A percentile compares a stretch with the other conserved stretches of the same genome.
phyloP scores from a whole-genome alignment of 2,329 filamentous ascomycete species.

The Pseudocercospora fuligena region DNA sequence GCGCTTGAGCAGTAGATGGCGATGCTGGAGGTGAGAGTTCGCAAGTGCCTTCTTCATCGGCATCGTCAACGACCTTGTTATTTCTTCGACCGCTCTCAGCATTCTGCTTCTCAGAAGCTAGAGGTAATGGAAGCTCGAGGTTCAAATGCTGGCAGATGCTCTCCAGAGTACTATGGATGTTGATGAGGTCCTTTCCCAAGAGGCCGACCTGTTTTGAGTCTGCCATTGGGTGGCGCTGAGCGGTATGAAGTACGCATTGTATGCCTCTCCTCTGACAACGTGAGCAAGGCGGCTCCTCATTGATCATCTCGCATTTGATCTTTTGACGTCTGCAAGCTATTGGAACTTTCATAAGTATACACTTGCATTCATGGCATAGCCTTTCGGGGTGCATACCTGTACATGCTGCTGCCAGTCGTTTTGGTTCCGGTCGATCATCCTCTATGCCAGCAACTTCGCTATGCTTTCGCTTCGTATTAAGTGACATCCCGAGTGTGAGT shows the following conservation, averaged over 20 bases:
- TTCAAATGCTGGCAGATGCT: slow-evolving; percentile 47
- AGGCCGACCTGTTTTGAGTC: slow-evolving; percentile 39
- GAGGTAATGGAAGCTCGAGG: slow-evolving; percentile 44
- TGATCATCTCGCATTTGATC: slow-evolving; percentile 60
- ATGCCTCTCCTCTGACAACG: slow-evolving; percentile 56
- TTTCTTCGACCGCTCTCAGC: slow-evolving; percentile 11
- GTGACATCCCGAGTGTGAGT: neutral
- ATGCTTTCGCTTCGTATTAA: slow-evolving; percentile 18
- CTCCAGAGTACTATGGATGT: slow-evolving; percentile 46
- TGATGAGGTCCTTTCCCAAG: slow-evolving; percentile 32
- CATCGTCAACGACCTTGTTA: neutral
- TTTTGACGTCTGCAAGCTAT: slow-evolving; percentile 62
- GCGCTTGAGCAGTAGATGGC: slow-evolving; percentile 43
- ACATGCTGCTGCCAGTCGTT: slow-evolving; percentile 45
- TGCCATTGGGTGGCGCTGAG: slow-evolving; percentile 55
- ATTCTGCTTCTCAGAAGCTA: slow-evolving; percentile 39
- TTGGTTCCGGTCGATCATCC: slow-evolving; percentile 14
- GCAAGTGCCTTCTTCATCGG: slow-evolving; percentile 21
- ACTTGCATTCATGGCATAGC: no score
- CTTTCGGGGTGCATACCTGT: no score
- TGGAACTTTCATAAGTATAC: no score
- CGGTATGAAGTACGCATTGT: slow-evolving; percentile 59
- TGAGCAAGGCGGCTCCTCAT: slow-evolving; percentile 54
- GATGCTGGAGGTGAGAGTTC: slow-evolving; percentile 38
- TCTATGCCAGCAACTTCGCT: slow-evolving; percentile 10